Conservation (phyloP, 2,329 filamentous ascomycete genomes). For the Penicillium sp. region DNA sequence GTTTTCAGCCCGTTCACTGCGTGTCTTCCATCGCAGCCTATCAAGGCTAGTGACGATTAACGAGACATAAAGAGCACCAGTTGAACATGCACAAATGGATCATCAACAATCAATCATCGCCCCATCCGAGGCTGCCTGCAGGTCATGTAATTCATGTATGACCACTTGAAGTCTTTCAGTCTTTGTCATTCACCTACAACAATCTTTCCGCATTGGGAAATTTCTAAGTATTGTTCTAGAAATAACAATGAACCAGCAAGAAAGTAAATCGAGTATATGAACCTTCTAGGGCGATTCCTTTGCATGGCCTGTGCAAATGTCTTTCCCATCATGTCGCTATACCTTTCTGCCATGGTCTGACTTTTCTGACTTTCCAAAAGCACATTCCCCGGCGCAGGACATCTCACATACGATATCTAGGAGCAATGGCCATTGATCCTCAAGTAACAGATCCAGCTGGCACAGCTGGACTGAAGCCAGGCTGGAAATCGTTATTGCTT, state of each 20-base stretch:
- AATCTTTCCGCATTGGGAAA: conserved; percentile 24
- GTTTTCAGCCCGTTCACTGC: neutral
- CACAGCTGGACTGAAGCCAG: conserved; percentile 7
- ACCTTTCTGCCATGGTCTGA: neutral
- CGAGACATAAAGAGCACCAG: neutral
- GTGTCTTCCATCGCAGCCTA: neutral
- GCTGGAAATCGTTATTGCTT: conserved; percentile 60
- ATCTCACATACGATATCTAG: neutral
- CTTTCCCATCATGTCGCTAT: neutral
- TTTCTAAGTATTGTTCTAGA: conserved; percentile 17
- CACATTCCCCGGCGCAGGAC: neutral
- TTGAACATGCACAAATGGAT: neutral
- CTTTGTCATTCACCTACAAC: conserved; percentile 20
- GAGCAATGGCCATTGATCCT: neutral
- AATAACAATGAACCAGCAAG: neutral
- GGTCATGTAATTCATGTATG: neutral
- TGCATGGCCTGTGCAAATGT: neutral
- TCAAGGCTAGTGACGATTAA: neutral
- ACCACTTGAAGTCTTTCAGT: neutral
- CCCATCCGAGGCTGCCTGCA: neutral
- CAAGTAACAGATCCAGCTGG: neutral
- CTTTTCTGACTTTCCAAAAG: neutral
- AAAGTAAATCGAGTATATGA: neutral
- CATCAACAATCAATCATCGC: neutral
- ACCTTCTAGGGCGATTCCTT: neutral